Percentiles rank a stretch among this genome's conserved stretches.
Conservation (phyloP, 129 eudicot genomes). For the Gnaphalium uliginosum region DNA sequence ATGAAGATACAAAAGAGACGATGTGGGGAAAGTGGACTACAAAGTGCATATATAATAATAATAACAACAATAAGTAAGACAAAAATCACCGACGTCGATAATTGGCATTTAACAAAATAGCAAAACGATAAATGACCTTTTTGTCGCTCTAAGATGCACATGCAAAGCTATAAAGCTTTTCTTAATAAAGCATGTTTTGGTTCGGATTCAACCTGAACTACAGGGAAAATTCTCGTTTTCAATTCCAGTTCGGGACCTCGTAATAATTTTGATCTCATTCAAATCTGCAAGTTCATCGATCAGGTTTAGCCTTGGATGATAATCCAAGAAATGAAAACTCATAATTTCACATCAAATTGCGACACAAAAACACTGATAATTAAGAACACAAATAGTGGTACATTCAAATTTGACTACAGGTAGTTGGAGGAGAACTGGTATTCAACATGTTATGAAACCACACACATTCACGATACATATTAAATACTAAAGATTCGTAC, state of each 20-base stretch:
- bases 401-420: constrained; percentile 9
- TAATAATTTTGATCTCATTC: not conserved
- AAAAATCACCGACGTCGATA: not conserved
- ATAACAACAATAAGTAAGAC: too few relatives aligned
- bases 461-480: constrained; percentile 22
- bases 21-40: too few relatives aligned
- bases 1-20: too few relatives aligned
- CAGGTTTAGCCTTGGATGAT: not conserved
- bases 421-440: not conserved
- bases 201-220: not conserved
- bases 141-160: not conserved
- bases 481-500: constrained; percentile 9
- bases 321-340: not conserved
- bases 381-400: not conserved
- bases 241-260: not conserved
- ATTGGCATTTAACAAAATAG: not conserved
- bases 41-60: too few relatives aligned
- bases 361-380: not conserved
- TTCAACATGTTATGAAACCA: constrained; percentile 26
- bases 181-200: not conserved
- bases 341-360: not conserved
- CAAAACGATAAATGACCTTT: not conserved
- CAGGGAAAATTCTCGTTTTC: not conserved
- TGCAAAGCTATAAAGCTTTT: not conserved
- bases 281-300: not conserved